A percentile compares a stretch with the other conserved stretches of the same genome.
These are phyloP conservation scores for Salisapilia sapeloensis DNA, from an alignment of 352 stramenopile species.

Conservation along the genomic window DNA sequence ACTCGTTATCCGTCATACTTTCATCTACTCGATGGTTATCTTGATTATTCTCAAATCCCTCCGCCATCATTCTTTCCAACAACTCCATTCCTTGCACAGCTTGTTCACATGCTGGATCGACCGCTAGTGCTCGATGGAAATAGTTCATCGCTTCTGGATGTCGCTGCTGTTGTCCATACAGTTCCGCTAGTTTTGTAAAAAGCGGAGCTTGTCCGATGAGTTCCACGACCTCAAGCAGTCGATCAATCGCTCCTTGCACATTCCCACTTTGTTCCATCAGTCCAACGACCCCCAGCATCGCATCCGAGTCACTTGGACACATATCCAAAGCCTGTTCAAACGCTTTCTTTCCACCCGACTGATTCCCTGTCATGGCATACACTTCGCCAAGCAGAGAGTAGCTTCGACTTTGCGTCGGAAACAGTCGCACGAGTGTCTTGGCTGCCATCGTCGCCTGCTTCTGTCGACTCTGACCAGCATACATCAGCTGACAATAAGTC, in stretches of 20 bases:
- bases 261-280: slow-evolving; percentile 41
- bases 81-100: slow-evolving; percentile 39
- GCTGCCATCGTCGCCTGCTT: slow-evolving; percentile 55
- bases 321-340: slow-evolving; percentile 40
- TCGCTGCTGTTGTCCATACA: slow-evolving; percentile 55
- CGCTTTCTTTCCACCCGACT: slow-evolving; percentile 32
- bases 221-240: slow-evolving; percentile 25
- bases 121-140: slow-evolving; percentile 43
- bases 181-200: slow-evolving; percentile 55
- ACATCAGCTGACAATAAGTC: slow-evolving; percentile 52
- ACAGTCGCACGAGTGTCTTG: slow-evolving; percentile 48
- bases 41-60: slow-evolving; percentile 55
- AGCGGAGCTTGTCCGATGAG: slow-evolving; percentile 38
- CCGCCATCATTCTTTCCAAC: slow-evolving; percentile 66
- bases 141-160: slow-evolving; percentile 43
- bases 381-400: slow-evolving; percentile 60
- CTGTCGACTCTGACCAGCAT: slow-evolving; percentile 44
- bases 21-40: slow-evolving; percentile 41
- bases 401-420: slow-evolving; percentile 46
- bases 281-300: slow-evolving; percentile 54
- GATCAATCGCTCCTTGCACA: slow-evolving; percentile 28
- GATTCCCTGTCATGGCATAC: slow-evolving; percentile 46
- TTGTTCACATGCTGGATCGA: slow-evolving; percentile 33
- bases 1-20: slow-evolving; percentile 34
- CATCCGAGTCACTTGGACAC: slow-evolving; percentile 35